These are phyloP conservation scores for Globisporangium iwayamae DNA, from an alignment of 352 stramenopile genomes.

Conservation along the genomic window DNA sequence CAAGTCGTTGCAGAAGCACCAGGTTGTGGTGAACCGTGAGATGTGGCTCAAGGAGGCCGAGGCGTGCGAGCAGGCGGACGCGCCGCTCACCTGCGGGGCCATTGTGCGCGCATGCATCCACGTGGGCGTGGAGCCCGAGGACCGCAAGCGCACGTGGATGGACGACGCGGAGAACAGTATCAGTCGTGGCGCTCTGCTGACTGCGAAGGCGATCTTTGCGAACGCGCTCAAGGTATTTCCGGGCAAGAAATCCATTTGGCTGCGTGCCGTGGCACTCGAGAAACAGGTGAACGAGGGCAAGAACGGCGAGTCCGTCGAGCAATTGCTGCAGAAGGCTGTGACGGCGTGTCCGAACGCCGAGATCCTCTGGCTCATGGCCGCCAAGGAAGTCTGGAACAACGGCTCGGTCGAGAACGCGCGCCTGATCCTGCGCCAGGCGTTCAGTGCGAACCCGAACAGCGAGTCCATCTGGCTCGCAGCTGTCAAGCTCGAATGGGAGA, in stretches of 20 bases:
- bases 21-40: slow-evolving; percentile 92
- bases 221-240: slow-evolving; percentile 89
- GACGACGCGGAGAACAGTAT: slow-evolving; percentile 95
- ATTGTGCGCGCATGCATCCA: slow-evolving; percentile 94
- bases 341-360: slow-evolving; percentile 92
- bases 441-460: slow-evolving; percentile 95
- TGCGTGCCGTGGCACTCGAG: slow-evolving; percentile 95
- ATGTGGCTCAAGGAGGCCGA: slow-evolving; percentile 97
- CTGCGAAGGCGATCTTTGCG: slow-evolving; percentile 93
- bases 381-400: slow-evolving; percentile 96
- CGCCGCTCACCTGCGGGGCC: slow-evolving; percentile 91
- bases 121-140: slow-evolving; percentile 94
- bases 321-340: slow-evolving; percentile 92
- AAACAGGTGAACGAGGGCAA: slow-evolving; percentile 89
- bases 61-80: slow-evolving; percentile 87
- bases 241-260: slow-evolving; percentile 94
- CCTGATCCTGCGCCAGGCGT: slow-evolving; percentile 94
- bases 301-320: slow-evolving; percentile 71
- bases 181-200: slow-evolving; percentile 80
- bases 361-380: slow-evolving; percentile 97
- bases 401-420: slow-evolving; percentile 93
- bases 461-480: slow-evolving; percentile 95
- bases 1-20: slow-evolving; percentile 87
- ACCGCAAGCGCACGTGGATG: slow-evolving; percentile 96
- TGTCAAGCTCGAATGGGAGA: slow-evolving; percentile 99